phyloP scores from a whole-genome alignment of 176 grass and related monocot genomes.

The Musa troglodytarum region DNA sequence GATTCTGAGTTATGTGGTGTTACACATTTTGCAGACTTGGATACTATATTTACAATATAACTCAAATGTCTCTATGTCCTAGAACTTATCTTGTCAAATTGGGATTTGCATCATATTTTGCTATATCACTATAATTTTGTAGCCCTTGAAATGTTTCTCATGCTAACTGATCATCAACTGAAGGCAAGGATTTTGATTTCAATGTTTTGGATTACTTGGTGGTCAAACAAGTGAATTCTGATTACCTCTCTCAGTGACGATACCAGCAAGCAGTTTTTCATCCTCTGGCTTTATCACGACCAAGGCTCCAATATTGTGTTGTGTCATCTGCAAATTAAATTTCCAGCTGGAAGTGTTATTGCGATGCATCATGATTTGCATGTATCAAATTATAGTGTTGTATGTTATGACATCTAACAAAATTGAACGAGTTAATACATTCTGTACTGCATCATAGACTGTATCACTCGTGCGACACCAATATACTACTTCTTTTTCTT shows the following conservation, averaged over 20 bases:
- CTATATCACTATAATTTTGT: neutral
- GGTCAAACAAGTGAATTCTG: neutral
- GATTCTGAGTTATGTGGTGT: too few species aligned
- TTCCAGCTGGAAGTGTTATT: neutral
- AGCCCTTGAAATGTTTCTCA: neutral
- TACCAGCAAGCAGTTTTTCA: slow-evolving; percentile 62
- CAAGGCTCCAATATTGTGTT: slow-evolving; percentile 67
- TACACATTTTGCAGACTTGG: too few species aligned
- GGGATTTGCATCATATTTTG: neutral
- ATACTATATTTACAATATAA: too few species aligned
- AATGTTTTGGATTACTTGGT: neutral
- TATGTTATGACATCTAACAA: neutral
- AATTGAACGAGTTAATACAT: slow-evolving; percentile 27
- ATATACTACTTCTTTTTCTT: slow-evolving; percentile 42
- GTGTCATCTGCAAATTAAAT: slow-evolving; percentile 57
- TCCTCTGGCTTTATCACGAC: slow-evolving; percentile 80
- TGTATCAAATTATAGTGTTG: neutral
- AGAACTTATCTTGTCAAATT: neutral
- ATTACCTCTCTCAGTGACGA: slow-evolving; percentile 86
- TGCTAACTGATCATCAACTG: neutral
- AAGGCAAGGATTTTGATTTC: neutral
- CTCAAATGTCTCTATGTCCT: neutral
- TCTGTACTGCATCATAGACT: slow-evolving; percentile 59
- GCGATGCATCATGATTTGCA: neutral
- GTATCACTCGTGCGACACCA: slow-evolving; percentile 52